Evolutionary conservation across 176 grass and related monocot genomes (phyloP).

Genomic region (Dendrocalamus sinicus): DNA sequence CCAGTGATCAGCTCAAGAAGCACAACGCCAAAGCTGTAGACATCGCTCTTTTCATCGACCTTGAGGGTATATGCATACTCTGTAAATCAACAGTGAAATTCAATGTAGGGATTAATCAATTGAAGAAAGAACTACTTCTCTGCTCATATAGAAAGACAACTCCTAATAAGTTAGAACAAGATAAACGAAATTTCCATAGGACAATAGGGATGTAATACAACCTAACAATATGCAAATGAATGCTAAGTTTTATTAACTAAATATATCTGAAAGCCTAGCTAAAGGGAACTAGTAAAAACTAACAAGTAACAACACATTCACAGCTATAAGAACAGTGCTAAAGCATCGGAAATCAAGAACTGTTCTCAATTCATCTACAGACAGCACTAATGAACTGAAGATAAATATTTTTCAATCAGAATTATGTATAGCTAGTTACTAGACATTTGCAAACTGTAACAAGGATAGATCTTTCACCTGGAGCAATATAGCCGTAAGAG

Average conservation of each 20-base stretch:
- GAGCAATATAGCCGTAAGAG: conserved; percentile 97
- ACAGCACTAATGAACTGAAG: conserved; percentile 22
- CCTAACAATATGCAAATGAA: not conserved
- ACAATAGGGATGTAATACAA: not conserved
- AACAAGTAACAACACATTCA: conserved; percentile 1
- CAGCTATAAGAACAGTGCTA: not conserved
- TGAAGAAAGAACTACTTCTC: not conserved
- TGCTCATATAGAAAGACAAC: not conserved
- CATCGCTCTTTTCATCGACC: conserved; percentile 94
- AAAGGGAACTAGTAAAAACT: not conserved
- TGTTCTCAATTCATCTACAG: not conserved
- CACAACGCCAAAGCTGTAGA: conserved; percentile 94
- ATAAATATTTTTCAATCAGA: not conserved
- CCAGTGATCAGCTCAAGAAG: conserved; percentile 85
- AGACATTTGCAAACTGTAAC: not conserved
- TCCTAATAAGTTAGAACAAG: not conserved
- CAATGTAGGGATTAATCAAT: not conserved
- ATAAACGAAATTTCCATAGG: not conserved
- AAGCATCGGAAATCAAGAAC: not conserved
- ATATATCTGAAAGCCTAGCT: not conserved
- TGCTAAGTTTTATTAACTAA: not conserved
- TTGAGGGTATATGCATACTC: conserved; percentile 98
- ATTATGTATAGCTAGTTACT: not conserved
- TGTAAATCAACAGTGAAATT: conserved; percentile 36
- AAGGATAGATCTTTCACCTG: conserved; percentile 57